Evolutionary conservation across 805 yeast species (phyloP).

Genomic region (Wickerhamiella parazyma): DNA sequence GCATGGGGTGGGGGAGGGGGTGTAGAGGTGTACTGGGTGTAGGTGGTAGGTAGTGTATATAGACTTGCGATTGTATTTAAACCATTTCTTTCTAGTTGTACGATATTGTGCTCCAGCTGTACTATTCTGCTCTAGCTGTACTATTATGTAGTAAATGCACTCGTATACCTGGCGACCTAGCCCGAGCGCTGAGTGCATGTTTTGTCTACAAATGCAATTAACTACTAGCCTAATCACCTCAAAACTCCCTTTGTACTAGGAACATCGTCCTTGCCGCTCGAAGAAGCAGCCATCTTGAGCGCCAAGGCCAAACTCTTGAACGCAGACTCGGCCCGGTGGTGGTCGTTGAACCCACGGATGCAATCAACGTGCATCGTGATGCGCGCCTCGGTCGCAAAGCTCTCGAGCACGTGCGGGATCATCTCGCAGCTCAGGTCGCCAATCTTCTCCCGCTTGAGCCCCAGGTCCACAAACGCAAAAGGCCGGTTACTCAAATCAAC

Average conservation of each 20-base stretch:
- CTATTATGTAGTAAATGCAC: no score
- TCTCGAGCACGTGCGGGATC: conserved; percentile 94
- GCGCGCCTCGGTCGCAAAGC: conserved; percentile 86
- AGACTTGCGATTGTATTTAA: no score
- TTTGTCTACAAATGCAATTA: no score
- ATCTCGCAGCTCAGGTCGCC: conserved; percentile 89
- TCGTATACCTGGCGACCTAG: no score
- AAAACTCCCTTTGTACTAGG: conserved; percentile 96
- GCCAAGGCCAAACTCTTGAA: conserved; percentile 95
- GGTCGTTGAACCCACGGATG: conserved; percentile 86
- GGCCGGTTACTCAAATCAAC: conserved; percentile 91
- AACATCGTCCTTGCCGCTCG: conserved; percentile 77
- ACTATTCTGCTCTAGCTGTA: no score
- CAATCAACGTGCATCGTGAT: conserved; percentile 92
- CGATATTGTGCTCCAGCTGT: no score
- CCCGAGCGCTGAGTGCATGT: no score
- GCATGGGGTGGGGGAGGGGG: no score
- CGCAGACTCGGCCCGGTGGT: conserved; percentile 91
- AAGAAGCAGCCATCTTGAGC: conserved; percentile 66
- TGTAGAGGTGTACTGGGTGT: no score
- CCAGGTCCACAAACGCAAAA: conserved; percentile 76
- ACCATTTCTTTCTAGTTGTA: no score
- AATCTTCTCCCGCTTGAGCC: conserved; percentile 80
- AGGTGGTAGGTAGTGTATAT: no score
- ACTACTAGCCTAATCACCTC: no score